Percentiles rank a stretch among this genome's conserved stretches.
Evolutionary conservation across 306 rosid genomes (phyloP).

Genomic region (Hylodesmum podocarpum): DNA sequence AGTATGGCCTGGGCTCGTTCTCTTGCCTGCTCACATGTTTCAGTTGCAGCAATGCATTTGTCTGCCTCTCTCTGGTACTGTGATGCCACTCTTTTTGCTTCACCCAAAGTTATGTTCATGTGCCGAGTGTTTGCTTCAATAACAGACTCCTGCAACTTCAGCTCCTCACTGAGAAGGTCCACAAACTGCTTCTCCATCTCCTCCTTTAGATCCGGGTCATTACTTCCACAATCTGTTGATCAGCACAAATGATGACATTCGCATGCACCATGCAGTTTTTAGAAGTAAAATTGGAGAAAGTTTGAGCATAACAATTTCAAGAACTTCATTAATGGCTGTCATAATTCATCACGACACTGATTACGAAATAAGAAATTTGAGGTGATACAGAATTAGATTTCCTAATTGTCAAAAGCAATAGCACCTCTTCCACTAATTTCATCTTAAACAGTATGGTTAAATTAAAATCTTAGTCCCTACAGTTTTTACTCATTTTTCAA

Average conservation of each 20-base stretch:
- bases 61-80: conserved; percentile 98
- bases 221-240: conserved; percentile 80
- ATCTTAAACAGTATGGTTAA: background rate
- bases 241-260: conserved; percentile 20
- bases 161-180: conserved; percentile 86
- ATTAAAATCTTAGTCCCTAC: background rate
- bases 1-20: conserved; percentile 73
- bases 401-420: background rate
- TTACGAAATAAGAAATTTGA: conserved; percentile 6
- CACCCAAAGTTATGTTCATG: conserved; percentile 82
- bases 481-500: background rate
- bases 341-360: conserved; percentile 4
- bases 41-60: conserved; percentile 87
- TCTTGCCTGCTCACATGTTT: conserved; percentile 94
- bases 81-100: conserved; percentile 84
- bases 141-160: conserved; percentile 88
- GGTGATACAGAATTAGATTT: background rate
- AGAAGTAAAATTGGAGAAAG: background rate
- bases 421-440: background rate
- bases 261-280: background rate
- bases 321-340: background rate
- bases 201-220: conserved; percentile 84
- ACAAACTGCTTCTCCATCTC: conserved; percentile 99
- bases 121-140: conserved; percentile 66
- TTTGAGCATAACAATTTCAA: background rate